phyloP scores from a whole-genome alignment of 805 yeast genomes.

The Metschnikowia rubicola region DNA sequence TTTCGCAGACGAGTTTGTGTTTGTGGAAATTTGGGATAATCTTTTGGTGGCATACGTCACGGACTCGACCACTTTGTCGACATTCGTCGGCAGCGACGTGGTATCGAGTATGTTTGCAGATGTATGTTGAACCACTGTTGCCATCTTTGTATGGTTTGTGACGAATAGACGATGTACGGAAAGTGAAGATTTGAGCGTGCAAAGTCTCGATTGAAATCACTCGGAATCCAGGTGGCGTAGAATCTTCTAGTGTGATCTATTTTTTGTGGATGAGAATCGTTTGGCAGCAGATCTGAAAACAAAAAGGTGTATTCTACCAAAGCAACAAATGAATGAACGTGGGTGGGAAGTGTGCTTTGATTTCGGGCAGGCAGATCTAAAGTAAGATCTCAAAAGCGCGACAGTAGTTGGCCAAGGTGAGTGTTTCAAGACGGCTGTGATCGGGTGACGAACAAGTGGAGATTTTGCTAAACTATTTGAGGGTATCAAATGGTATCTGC shows the following conservation, averaged over 20 bases:
- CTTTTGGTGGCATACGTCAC: slow-evolving; percentile 47
- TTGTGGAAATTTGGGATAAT: slow-evolving; percentile 47
- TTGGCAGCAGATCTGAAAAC: too few species aligned
- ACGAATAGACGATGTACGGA: too few species aligned
- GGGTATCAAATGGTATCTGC: not conserved
- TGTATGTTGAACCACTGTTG: slow-evolving; percentile 14
- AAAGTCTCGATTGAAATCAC: too few species aligned
- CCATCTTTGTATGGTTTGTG: slow-evolving; percentile 5
- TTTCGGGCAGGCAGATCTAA: slow-evolving; percentile 3
- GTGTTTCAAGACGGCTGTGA: too few species aligned
- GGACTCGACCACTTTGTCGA: slow-evolving; percentile 43
- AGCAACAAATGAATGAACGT: slow-evolving; percentile 1
- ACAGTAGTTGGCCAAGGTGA: not conserved
- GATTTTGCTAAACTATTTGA: not conserved
- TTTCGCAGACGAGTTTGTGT: slow-evolving; percentile 38
- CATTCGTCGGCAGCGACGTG: slow-evolving; percentile 19
- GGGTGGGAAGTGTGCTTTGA: slow-evolving; percentile 4
- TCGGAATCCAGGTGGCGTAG: too few species aligned
- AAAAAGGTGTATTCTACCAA: not conserved
- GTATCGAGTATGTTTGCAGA: slow-evolving; percentile 13
- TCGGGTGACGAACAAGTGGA: too few species aligned
- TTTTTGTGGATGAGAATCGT: too few species aligned
- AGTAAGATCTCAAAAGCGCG: slow-evolving; percentile 2
- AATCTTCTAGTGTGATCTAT: too few species aligned
- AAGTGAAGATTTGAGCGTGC: too few species aligned